Evolutionary conservation across 2,329 filamentous ascomycete species (phyloP).

Genomic region (Paecilomyces niveus): DNA sequence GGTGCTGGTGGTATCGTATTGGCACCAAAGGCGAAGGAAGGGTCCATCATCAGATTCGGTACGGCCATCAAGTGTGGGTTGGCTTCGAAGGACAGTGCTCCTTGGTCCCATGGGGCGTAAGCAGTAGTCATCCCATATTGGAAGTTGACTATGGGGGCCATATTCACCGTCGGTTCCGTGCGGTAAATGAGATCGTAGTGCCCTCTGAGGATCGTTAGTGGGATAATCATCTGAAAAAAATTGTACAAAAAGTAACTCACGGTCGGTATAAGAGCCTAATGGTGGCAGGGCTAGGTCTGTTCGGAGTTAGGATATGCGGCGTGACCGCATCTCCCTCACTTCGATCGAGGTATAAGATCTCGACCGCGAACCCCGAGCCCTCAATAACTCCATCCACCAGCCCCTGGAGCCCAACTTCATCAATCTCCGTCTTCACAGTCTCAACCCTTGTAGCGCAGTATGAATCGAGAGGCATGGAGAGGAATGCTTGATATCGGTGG

Average conservation of each 20-base stretch:
- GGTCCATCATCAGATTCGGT: slow-evolving; percentile 32
- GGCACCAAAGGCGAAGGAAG: slow-evolving; percentile 21
- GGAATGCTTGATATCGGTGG: slow-evolving; percentile 64
- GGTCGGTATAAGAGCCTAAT: slow-evolving; percentile 62
- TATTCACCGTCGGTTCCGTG: slow-evolving; percentile 38
- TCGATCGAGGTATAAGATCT: slow-evolving; percentile 86
- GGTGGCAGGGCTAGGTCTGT: slow-evolving; percentile 47
- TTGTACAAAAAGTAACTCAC: slow-evolving; percentile 35
- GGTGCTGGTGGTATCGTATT: slow-evolving; percentile 23
- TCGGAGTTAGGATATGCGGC: slow-evolving; percentile 34
- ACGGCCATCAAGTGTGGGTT: slow-evolving; percentile 35
- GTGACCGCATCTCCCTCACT: slow-evolving; percentile 70
- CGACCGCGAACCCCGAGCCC: slow-evolving; percentile 69
- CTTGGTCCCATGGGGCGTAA: slow-evolving; percentile 30
- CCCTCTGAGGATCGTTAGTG: slow-evolving; percentile 42
- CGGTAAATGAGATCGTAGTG: slow-evolving; percentile 95
- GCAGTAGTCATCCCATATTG: slow-evolving; percentile 35
- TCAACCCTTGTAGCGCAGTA: slow-evolving; percentile 69
- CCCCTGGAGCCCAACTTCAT: slow-evolving; percentile 75
- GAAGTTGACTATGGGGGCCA: slow-evolving; percentile 33
- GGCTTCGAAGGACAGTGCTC: slow-evolving; percentile 31
- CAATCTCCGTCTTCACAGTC: slow-evolving; percentile 73
- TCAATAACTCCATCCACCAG: slow-evolving; percentile 73
- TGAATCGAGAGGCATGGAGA: slow-evolving; percentile 56
- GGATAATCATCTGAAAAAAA: background rate